Evolutionary conservation across 1,139 yeast species (phyloP).

Genomic region (Williopsis jadinii): DNA sequence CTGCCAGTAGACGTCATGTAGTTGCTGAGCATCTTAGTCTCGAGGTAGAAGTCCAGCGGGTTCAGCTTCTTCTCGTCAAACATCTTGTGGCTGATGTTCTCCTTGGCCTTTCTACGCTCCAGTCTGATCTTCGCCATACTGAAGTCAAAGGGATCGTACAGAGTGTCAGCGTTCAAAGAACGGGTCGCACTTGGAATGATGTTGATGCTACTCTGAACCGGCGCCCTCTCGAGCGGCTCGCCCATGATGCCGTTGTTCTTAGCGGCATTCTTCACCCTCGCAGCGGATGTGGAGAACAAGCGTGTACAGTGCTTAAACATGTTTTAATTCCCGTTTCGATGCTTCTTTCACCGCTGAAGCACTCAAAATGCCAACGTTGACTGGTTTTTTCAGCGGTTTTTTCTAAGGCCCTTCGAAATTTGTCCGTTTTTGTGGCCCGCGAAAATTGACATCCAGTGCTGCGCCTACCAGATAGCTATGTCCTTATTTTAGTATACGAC

Average conservation of each 20-base stretch:
- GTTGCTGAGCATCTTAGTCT: slow-evolving; percentile 55
- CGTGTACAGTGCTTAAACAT: background rate
- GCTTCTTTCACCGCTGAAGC: too few relatives aligned
- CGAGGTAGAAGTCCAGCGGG: slow-evolving; percentile 58
- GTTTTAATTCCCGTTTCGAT: too few relatives aligned
- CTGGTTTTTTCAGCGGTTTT: too few relatives aligned
- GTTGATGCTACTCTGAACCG: background rate
- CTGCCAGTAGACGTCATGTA: slow-evolving; percentile 60
- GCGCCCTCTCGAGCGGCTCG: background rate
- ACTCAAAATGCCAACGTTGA: too few relatives aligned
- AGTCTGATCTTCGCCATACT: slow-evolving; percentile 44
- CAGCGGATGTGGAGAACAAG: background rate
- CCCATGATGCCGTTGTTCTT: background rate
- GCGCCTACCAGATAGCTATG: too few relatives aligned
- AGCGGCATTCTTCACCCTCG: background rate
- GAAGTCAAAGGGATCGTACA: slow-evolving; percentile 73
- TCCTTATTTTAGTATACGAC: too few relatives aligned
- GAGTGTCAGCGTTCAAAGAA: slow-evolving; percentile 36
- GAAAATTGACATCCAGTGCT: too few relatives aligned
- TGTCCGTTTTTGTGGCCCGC: too few relatives aligned
- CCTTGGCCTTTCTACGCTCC: slow-evolving; percentile 23
- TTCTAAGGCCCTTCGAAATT: too few relatives aligned
- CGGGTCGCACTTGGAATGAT: slow-evolving; percentile 19
- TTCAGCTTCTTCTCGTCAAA: slow-evolving; percentile 53
- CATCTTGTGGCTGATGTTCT: slow-evolving; percentile 20